A percentile compares a stretch with the other conserved stretches of the same genome.
Evolutionary conservation across 2,329 filamentous ascomycete species (phyloP).

Genomic region (Beauveria caledonica): DNA sequence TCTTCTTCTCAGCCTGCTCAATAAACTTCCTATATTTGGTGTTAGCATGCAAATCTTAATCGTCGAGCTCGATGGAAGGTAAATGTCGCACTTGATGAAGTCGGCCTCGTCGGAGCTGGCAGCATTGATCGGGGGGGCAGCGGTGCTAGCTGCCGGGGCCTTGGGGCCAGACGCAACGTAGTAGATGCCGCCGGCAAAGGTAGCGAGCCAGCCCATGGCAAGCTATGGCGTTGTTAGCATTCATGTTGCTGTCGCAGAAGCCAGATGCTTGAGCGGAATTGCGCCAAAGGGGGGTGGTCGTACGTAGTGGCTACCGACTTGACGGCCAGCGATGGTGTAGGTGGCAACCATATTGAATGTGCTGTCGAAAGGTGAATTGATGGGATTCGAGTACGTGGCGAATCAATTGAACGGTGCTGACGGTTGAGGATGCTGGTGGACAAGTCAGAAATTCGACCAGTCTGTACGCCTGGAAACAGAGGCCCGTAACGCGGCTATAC

Average conservation of each 20-base stretch:
- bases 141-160: conserved; percentile 30
- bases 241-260: conserved; percentile 13
- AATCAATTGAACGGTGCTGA: conserved; percentile 10
- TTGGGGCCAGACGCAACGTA: conserved; percentile 36
- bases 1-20: conserved; percentile 33
- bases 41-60: conserved; percentile 17
- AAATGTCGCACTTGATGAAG: conserved; percentile 51
- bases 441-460: conserved; percentile 12
- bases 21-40: conserved; percentile 28
- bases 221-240: conserved; percentile 32
- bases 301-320: conserved; percentile 55
- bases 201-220: conserved; percentile 47
- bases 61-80: not conserved
- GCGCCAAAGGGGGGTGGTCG: conserved; percentile 19
- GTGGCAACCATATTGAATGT: conserved; percentile 27
- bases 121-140: conserved; percentile 52
- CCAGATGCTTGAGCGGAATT: not conserved
- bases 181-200: conserved; percentile 42
- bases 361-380: conserved; percentile 18
- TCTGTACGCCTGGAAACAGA: conserved; percentile 26
- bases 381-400: conserved; percentile 18
- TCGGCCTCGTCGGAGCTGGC: conserved; percentile 54
- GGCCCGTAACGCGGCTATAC: conserved; percentile 17
- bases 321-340: conserved; percentile 50
- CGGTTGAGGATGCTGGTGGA: conserved; percentile 9